These are phyloP conservation scores for Trichoderma cornu-damae DNA, from an alignment of 2,329 filamentous ascomycete species.

Conservation along the genomic window DNA sequence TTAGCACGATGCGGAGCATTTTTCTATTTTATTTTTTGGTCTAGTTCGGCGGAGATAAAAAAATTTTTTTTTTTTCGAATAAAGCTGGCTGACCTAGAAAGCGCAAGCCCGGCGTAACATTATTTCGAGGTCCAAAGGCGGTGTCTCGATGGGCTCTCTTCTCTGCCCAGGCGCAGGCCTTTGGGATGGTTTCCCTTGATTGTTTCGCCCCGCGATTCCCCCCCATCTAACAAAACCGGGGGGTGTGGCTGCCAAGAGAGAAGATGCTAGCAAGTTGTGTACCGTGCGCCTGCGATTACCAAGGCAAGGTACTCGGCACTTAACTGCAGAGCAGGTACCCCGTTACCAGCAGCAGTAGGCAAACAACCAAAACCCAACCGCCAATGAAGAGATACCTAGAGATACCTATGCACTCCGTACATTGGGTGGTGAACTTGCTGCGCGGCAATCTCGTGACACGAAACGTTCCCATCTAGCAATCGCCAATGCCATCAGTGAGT, in stretches of 20 bases:
- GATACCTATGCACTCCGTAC: too few species aligned
- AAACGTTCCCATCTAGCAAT: neutral
- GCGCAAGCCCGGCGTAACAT: too few species aligned
- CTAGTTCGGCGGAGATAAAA: slow-evolving; percentile 2
- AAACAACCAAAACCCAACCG: neutral
- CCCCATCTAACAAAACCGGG: slow-evolving; percentile 6
- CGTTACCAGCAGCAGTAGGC: neutral
- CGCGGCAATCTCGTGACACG: neutral
- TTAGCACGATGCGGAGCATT: slow-evolving; percentile 10
- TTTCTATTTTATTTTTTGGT: slow-evolving; percentile 6
- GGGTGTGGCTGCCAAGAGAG: neutral
- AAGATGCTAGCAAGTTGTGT: too few species aligned
- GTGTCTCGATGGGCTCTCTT: neutral
- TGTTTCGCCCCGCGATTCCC: neutral
- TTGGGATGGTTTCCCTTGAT: too few species aligned
- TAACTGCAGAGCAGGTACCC: too few species aligned
- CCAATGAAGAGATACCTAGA: neutral
- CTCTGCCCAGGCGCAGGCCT: too few species aligned
- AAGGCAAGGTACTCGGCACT: slow-evolving; percentile 1
- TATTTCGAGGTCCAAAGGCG: neutral
- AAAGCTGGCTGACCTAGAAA: too few species aligned
- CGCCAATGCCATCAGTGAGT: neutral
- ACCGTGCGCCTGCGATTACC: neutral
- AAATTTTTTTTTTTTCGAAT: too few species aligned
- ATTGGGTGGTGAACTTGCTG: neutral